Conservation (phyloP, 1,139 yeast species). For the Ogataea hybrid region DNA sequence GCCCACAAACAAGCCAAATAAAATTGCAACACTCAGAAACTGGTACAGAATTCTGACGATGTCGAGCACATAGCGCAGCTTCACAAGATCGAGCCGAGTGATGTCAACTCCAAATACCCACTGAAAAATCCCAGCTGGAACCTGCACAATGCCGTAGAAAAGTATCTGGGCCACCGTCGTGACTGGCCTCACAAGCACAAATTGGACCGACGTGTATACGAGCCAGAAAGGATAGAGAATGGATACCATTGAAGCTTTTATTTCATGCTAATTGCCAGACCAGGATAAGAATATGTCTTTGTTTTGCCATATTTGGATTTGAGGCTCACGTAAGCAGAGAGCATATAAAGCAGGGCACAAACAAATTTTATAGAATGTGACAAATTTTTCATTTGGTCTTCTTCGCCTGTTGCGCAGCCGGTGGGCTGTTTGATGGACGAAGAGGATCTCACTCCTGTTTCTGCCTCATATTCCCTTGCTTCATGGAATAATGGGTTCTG, state of each 20-base stretch:
- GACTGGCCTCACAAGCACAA: constrained; percentile 20
- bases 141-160: constrained; percentile 14
- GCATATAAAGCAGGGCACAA: neutral
- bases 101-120: constrained; percentile 15
- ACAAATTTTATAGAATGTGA: neutral
- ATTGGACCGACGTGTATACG: constrained; percentile 4
- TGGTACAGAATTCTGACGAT: constrained; percentile 21
- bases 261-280: neutral
- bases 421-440: constrained; percentile 1
- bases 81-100: constrained; percentile 1
- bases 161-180: constrained; percentile 14
- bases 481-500: constrained; percentile 63
- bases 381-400: neutral
- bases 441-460: constrained; percentile 52
- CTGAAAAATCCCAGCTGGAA: constrained; percentile 16
- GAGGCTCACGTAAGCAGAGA: constrained; percentile 1
- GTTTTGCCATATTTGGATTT: neutral
- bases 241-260: neutral
- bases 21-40: constrained; percentile 16
- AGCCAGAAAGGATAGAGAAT: constrained; percentile 12
- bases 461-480: constrained; percentile 62
- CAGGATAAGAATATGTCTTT: neutral
- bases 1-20: constrained; percentile 24
- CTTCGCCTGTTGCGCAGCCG: constrained; percentile 5
- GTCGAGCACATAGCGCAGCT: constrained; percentile 8